Conservation (phyloP, 306 rosid genomes). For the Ziziphus jujuba region DNA sequence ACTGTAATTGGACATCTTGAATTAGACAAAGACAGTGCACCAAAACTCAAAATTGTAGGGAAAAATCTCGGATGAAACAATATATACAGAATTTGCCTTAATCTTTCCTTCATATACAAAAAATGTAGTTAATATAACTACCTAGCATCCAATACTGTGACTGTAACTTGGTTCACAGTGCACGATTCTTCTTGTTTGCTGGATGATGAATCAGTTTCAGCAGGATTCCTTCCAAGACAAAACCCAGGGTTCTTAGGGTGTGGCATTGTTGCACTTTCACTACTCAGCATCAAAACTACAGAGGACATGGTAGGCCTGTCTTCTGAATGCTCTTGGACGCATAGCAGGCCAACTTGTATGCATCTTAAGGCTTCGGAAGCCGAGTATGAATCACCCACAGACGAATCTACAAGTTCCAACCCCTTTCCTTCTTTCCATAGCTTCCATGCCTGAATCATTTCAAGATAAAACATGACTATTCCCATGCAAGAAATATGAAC, state of each 20-base stretch:
- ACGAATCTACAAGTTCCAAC: constrained; percentile 57
- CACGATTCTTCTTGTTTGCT: constrained; percentile 58
- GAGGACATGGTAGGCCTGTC: constrained; percentile 41
- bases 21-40: no score
- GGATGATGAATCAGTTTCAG: constrained; percentile 55
- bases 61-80: no score
- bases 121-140: constrained; percentile 16
- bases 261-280: constrained; percentile 59
- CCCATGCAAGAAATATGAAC: background rate
- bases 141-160: constrained; percentile 67
- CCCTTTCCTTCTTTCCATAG: constrained; percentile 61
- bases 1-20: no score
- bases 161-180: constrained; percentile 73
- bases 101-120: constrained; percentile 16
- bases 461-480: background rate
- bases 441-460: constrained; percentile 56
- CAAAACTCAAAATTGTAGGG: no score
- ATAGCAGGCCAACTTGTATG: constrained; percentile 49
- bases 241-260: constrained; percentile 73
- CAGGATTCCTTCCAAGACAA: constrained; percentile 45
- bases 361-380: constrained; percentile 62
- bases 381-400: constrained; percentile 37
- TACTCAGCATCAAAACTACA: constrained; percentile 57
- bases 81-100: background rate
- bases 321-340: constrained; percentile 49